Evolutionary conservation across 805 yeast species (phyloP), one percentile per base, ranked within the genome.

Genomic region (Candida nanaspora): DNA sequence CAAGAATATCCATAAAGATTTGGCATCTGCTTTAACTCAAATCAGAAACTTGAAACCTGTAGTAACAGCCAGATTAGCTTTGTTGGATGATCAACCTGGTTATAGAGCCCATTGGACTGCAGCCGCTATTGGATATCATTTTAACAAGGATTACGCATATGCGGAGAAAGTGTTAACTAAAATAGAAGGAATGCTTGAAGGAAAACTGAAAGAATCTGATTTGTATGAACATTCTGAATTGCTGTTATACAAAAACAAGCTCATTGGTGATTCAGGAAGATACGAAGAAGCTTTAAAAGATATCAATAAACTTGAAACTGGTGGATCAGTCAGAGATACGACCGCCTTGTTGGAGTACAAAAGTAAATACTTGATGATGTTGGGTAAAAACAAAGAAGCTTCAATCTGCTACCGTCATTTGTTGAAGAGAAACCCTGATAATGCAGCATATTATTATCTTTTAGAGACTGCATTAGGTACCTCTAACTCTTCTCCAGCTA

Each of bases 51-150:
- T 68, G 56, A 75, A 74, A 50, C 70, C 70, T 20, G 70, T 83
- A 46, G 70, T 76, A 4, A 74, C 65, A 10, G 74, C 91, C 2
- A 74, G 97, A 51, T 78, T 76, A 44, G 69, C 70, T 30, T 80
- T 78, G 52, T 70, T 93, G 60, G 85, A 82, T 51, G 72, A 74
- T 21, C 81, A 75, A 50, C 79, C 93, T 10, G 95, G 95, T 0
- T 85, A 78, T 57, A 74, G 96, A 48, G 88, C 91, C 46, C 85
- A 86, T 56, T 89, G 96, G 96, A 84, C 95, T 1, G 81, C 82
- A 0, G 70, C 84, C 39, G 96, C 95, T 1, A 71, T 87, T 33
- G 95, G 97, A 1, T 86, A 83, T 56, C 86, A 85, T 59, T 68
- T 89, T 56, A 76, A 76, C 57, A 73, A 75, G 21, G 86, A 88